phyloP scores from a whole-genome alignment of 306 rosid genomes.

The Lathyrus oleraceus region DNA sequence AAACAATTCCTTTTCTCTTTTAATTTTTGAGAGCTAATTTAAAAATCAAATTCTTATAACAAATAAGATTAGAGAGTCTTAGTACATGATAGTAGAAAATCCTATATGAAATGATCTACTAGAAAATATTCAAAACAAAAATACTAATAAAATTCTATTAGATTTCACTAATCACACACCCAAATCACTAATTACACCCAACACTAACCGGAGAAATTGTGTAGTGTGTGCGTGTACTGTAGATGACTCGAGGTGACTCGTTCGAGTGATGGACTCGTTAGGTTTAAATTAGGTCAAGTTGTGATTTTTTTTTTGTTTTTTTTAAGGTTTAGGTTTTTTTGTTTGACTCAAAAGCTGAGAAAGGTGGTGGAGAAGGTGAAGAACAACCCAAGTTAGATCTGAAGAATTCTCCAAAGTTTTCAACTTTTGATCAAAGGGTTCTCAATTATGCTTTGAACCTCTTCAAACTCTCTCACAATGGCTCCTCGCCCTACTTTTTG shows the following conservation, averaged over 20 bases:
- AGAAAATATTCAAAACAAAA: no score
- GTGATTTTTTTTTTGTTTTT: constrained; percentile 27
- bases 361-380: constrained; percentile 39
- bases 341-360: constrained; percentile 65
- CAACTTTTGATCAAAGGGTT: constrained; percentile 33
- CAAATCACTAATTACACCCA: no score
- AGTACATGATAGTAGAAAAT: no score
- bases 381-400: constrained; percentile 47
- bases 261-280: constrained; percentile 32
- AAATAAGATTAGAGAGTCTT: no score
- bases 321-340: constrained; percentile 43
- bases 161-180: no score
- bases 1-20: no score
- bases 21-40: no score
- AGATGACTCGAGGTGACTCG: constrained; percentile 20
- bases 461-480: constrained; percentile 44
- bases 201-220: no score
- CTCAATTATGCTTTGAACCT: constrained; percentile 38
- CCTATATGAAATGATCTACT: no score
- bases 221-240: no score
- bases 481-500: constrained; percentile 66
- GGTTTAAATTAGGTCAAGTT: constrained; percentile 55
- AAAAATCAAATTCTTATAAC: no score
- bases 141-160: no score
- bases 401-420: constrained; percentile 30